Base-by-base conservation (phyloP, 1,284 basidiomycete genomes). In the Entoloma clypeatum region DNA sequence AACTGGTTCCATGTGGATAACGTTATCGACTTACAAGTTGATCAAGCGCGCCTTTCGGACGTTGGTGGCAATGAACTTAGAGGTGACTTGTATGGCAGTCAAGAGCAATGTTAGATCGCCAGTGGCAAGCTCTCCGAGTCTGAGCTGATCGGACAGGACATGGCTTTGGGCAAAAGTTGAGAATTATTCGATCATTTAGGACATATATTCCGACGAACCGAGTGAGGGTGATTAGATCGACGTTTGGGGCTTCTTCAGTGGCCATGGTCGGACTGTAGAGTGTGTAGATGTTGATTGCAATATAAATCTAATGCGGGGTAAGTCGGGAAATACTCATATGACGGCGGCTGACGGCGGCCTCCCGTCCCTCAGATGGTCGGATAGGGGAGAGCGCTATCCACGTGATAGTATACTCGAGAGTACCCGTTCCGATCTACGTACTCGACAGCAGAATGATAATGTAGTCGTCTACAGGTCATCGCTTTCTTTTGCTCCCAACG, bases 61-160 rank as follows among this genome's bases (percentile, higher is more conserved):
- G 56, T 97, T 98, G 55, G 90, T 95, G 9, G 96, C 93, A 62
- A 99, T 99, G 74, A 98, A 98, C 67, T 89, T 91, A 69, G 85
- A 89, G 38, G 92, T 92, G 51, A 93, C 88, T 67, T 97, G 93
- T 60, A 99, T 96, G 41, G 93, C 94, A 48, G 85, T 94, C 51
- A 99, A 78, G 44, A 99, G 76, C 49, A 99, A 70, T 11, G 96
- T 99, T 43, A 99, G 73, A 69, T 99, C 96, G 51, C 96, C 95
- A 1, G 89, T 90, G 8, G 92, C 92, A 8, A 76, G 65, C 8
- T 77, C 65, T 30, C 92, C 92, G 23, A 93, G 71, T 43, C 81
- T 80, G 54, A 87, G 67, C 65, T 93, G 91, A 60, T 91, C 86
- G 39, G 73, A 72, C 39, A 95, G 76, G 59, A 95, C 88, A 73